Percentiles rank a stretch among this genome's conserved stretches.
These are phyloP conservation scores for Globisporangium echinulatum DNA, from an alignment of 352 stramenopile species.

Conservation along the genomic window DNA sequence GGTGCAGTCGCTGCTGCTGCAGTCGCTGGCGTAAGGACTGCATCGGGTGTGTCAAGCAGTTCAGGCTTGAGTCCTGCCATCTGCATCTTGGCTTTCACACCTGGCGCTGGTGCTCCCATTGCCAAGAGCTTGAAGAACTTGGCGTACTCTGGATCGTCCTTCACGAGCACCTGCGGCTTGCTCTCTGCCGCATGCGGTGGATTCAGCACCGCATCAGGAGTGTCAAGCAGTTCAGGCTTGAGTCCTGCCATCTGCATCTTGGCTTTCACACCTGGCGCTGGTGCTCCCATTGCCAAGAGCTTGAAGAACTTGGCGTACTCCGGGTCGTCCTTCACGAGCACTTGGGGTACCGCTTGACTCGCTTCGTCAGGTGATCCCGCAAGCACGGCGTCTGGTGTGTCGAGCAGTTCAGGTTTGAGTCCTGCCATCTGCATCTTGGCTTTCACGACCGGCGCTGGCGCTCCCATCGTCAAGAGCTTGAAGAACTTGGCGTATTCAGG, in stretches of 20 bases:
- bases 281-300: constrained; percentile 47
- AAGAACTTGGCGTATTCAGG: constrained; percentile 68
- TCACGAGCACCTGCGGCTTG: constrained; percentile 39
- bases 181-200: constrained; percentile 2
- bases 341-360: not conserved
- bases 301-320: constrained; percentile 73
- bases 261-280: constrained; percentile 41
- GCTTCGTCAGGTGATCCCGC: constrained; percentile 8
- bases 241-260: constrained; percentile 56
- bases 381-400: constrained; percentile 1
- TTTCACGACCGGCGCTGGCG: constrained; percentile 45
- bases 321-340: constrained; percentile 44
- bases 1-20: constrained; percentile 17
- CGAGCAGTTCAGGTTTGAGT: constrained; percentile 43
- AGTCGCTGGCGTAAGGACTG: constrained; percentile 8
- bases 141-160: constrained; percentile 56
- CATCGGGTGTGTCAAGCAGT: constrained; percentile 24
- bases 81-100: constrained; percentile 59
- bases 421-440: constrained; percentile 55
- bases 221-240: constrained; percentile 61
- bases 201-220: constrained; percentile 36
- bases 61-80: constrained; percentile 54
- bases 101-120: constrained; percentile 49
- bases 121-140: constrained; percentile 73
- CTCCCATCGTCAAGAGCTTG: constrained; percentile 57